phyloP scores from a whole-genome alignment of 805 yeast species.

The Metschnikowia baotianmanensis region DNA sequence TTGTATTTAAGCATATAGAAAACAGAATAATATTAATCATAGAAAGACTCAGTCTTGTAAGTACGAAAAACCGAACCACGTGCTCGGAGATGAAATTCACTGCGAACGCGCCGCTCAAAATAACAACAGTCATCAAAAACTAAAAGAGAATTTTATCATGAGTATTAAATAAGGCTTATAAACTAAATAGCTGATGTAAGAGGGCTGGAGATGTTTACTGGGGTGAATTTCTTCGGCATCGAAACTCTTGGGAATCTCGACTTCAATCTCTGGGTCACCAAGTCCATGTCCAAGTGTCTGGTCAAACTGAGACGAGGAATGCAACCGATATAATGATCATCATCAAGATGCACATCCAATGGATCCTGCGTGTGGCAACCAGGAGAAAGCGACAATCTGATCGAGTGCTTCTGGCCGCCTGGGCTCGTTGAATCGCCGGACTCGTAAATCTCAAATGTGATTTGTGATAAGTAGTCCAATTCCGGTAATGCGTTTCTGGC shows the following conservation, averaged over 20 bases:
- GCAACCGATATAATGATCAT: constrained; percentile 94
- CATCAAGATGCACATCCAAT: constrained; percentile 92
- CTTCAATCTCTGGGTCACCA: constrained; percentile 76
- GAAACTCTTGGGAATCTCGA: constrained; percentile 83
- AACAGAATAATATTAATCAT: constrained; percentile 5
- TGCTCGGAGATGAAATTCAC: no score
- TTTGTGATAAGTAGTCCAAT: constrained; percentile 91
- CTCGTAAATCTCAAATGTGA: constrained; percentile 90
- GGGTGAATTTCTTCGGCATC: constrained; percentile 87
- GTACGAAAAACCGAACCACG: no score
- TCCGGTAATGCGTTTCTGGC: constrained; percentile 96
- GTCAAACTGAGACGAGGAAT: constrained; percentile 89
- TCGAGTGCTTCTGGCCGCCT: constrained; percentile 80
- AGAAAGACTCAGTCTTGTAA: no score
- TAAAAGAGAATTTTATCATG: no score
- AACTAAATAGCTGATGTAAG: constrained; percentile 21
- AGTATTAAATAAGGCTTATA: not conserved
- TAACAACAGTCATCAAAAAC: no score
- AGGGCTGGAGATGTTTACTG: constrained; percentile 82
- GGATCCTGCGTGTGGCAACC: constrained; percentile 99
- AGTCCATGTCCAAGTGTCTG: constrained; percentile 88
- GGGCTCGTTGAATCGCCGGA: constrained; percentile 57
- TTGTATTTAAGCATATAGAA: constrained; percentile 12
- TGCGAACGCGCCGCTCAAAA: no score
- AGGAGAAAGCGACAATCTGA: constrained; percentile 88